These are phyloP conservation scores for Stylosanthes scabra DNA, from an alignment of 331 rosid species.

Conservation along the genomic window DNA sequence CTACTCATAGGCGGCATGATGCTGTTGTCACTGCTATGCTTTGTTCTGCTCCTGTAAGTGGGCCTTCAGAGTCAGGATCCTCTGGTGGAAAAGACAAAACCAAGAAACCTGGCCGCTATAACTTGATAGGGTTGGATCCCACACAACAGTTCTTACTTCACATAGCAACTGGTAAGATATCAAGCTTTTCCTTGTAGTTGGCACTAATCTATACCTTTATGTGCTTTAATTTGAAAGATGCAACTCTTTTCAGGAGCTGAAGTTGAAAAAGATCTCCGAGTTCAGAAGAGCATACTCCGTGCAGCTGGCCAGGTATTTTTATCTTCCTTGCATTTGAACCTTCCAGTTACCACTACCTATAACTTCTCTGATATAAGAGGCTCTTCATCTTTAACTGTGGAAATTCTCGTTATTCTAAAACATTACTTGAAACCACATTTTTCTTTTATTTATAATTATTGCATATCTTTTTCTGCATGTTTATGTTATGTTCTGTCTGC, in stretches of 20 bases:
- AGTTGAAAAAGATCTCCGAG: constrained; percentile 85
- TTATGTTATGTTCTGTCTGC: constrained; percentile 31
- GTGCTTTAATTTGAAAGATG: constrained; percentile 37
- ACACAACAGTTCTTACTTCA: constrained; percentile 83
- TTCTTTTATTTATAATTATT: constrained; percentile 18
- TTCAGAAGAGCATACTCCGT: constrained; percentile 85
- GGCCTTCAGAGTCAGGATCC: constrained; percentile 80
- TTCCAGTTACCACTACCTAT: constrained; percentile 32
- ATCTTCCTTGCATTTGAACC: constrained; percentile 4
- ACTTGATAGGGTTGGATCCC: constrained; percentile 93
- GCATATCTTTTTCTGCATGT: neutral
- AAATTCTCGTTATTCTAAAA: constrained; percentile 6
- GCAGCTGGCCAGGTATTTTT: constrained; percentile 83
- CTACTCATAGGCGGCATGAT: constrained; percentile 94
- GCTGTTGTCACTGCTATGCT: constrained; percentile 96
- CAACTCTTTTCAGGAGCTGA: constrained; percentile 70
- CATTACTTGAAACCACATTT: constrained; percentile 27
- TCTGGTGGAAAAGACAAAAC: constrained; percentile 94
- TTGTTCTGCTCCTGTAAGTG: constrained; percentile 88
- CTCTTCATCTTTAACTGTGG: constrained; percentile 20
- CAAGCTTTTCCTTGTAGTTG: constrained; percentile 13
- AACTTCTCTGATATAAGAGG: constrained; percentile 4
- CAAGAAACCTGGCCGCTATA: constrained; percentile 78
- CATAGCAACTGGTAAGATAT: constrained; percentile 82
- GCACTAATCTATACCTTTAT: constrained; percentile 20